Base-by-base conservation (phyloP, 345 rosid species). In the Abelmoschus esculentus region DNA sequence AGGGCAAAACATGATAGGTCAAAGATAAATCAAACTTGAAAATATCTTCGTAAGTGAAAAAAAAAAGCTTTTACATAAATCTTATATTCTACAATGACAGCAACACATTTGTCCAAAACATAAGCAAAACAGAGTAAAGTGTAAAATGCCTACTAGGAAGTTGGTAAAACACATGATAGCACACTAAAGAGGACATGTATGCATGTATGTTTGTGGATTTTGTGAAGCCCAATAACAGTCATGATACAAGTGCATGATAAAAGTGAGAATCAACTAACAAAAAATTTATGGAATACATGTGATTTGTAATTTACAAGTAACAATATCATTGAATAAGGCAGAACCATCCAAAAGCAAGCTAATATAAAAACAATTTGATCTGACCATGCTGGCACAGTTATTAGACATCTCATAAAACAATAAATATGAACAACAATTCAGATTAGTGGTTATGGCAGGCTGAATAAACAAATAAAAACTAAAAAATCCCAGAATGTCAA, bases 211-310 rank as follows among this genome's bases (percentile, higher is more conserved):
- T 1, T 42, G 46, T 42, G 46, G 46, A 42, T 42, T 42, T 42
- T 42, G 46, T 42, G 46, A 42, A 26, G 56, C 2, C 31, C 29
- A 54, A 28, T 46, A 42, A 49, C 4, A 3, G 11, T 65, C 12
- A 26, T 44, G 53, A 42, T 42, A 42, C 46, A 42, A 42, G 3
- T 8, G 46, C 11, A 42, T 42, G 46, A 14, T 15, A 46, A 13
- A 46, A 66, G 12, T 28, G 54, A 66, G 22, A 64, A 64, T 66
- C 11, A 66, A 49, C 47, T 49, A 66, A 42, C n/a, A 66, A 28
- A 36, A 49, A 47, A 0, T 4, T 28, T 14, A 8, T 47, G 38
- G 57, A 57, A 28, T 47, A 15, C 9, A 47, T 47, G 56, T 46
- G 55, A 65, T 65, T 7, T 52, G 38, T 47, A 28, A 47, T 42